These are phyloP conservation scores for Abelmoschus esculentus DNA, from an alignment of 345 rosid species.

Conservation along the genomic window DNA sequence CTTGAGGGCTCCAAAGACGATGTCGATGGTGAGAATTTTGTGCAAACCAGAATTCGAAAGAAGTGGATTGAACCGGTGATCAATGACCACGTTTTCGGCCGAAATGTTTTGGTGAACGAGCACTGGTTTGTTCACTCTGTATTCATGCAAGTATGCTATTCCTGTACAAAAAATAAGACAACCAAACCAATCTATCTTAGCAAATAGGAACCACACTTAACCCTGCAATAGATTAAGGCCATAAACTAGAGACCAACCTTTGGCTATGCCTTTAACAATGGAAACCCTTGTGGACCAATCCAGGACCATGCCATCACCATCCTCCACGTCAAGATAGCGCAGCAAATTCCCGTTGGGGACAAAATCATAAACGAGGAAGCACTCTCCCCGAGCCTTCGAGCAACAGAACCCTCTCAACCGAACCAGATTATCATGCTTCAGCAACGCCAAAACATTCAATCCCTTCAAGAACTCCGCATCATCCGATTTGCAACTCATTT, in stretches of 20 bases:
- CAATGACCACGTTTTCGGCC: conserved; percentile 70
- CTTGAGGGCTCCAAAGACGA: conserved; percentile 22
- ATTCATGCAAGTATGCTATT: conserved; percentile 56
- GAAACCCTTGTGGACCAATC: conserved; percentile 83
- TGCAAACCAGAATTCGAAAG: conserved; percentile 72
- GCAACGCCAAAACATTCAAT: conserved; percentile 53
- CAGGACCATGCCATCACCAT: conserved; percentile 46
- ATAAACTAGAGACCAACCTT: conserved; percentile 40
- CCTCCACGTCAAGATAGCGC: conserved; percentile 56
- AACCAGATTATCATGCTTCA: conserved; percentile 71
- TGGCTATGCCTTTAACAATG: conserved; percentile 82
- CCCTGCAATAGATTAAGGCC: neutral
- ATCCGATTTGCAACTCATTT: conserved; percentile 83
- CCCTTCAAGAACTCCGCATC: conserved; percentile 86
- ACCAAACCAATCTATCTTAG: neutral
- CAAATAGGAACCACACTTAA: neutral
- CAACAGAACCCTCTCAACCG: conserved; percentile 87
- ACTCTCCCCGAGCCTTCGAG: conserved; percentile 86
- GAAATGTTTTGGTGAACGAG: conserved; percentile 77
- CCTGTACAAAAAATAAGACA: conserved; percentile 36
- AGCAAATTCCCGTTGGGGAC: conserved; percentile 66
- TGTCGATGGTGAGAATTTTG: conserved; percentile 68
- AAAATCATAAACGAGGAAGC: conserved; percentile 81
- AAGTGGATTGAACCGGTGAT: conserved; percentile 54
- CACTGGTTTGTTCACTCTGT: conserved; percentile 43